phyloP scores from a whole-genome alignment of 257 asterid genomes.

The Solanum clarkiae region DNA sequence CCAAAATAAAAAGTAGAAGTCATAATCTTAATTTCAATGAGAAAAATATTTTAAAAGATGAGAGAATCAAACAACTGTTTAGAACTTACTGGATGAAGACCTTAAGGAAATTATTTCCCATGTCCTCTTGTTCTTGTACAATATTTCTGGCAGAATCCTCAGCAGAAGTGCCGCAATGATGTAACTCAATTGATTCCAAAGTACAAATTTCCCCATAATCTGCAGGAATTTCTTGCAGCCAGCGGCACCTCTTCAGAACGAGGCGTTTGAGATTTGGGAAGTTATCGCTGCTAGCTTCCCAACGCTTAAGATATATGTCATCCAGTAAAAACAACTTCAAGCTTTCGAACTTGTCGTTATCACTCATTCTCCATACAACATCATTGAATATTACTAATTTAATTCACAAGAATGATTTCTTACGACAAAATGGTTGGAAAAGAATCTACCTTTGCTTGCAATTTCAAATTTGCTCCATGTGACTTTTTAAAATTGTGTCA shows the following conservation, averaged over 20 bases:
- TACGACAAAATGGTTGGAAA: not conserved
- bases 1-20: not conserved
- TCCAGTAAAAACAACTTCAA: not conserved
- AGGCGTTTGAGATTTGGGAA: not conserved
- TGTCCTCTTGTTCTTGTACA: not conserved
- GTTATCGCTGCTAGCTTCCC: not conserved
- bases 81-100: conserved; percentile 1
- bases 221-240: not conserved
- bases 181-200: not conserved
- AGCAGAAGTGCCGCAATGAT: not conserved
- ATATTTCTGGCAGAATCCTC: not conserved
- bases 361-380: not conserved
- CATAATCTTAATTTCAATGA: not conserved
- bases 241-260: not conserved
- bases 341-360: not conserved
- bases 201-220: not conserved
- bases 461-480: not conserved
- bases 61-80: not conserved
- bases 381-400: not conserved
- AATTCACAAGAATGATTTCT: not conserved
- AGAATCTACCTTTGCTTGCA: not conserved
- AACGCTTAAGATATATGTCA: not conserved
- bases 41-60: not conserved
- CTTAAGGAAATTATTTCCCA: not conserved
- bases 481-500: not conserved